These are phyloP conservation scores for Auriscalpium vulgare DNA, from an alignment of 768 basidiomycete genomes.

Conservation along the genomic window DNA sequence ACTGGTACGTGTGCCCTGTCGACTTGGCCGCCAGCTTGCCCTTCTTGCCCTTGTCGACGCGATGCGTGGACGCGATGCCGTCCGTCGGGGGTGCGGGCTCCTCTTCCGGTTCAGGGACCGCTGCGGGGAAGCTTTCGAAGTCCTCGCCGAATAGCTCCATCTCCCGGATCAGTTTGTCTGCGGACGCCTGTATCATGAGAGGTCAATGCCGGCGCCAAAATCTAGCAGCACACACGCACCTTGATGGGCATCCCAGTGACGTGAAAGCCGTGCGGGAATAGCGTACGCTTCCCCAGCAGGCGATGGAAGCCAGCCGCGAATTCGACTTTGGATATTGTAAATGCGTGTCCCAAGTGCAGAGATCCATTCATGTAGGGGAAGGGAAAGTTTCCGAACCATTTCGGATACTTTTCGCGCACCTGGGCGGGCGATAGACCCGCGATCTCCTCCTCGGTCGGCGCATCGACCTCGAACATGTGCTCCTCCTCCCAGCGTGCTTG, in stretches of 20 bases:
- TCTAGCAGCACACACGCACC: constrained; percentile 37
- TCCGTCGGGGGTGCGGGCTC: constrained; percentile 33
- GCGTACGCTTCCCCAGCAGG: constrained; percentile 86
- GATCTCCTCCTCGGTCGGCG: constrained; percentile 64
- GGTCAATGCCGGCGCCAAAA: not conserved
- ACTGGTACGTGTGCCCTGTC: constrained; percentile 92
- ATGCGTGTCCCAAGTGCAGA: constrained; percentile 94
- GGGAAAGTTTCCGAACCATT: constrained; percentile 97
- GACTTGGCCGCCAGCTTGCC: constrained; percentile 91
- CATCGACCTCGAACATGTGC: constrained; percentile 76
- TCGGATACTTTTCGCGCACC: constrained; percentile 72
- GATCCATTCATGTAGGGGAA: constrained; percentile 99
- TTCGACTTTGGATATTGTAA: constrained; percentile 97
- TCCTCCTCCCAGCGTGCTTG: constrained; percentile 76
- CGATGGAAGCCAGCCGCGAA: constrained; percentile 93
- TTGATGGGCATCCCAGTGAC: constrained; percentile 99
- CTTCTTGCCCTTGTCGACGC: constrained; percentile 83
- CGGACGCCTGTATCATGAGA: constrained; percentile 59
- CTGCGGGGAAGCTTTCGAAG: constrained; percentile 62
- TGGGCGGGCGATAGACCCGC: constrained; percentile 55
- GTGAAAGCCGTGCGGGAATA: constrained; percentile 98
- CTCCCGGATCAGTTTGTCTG: constrained; percentile 96
- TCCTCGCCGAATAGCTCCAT: constrained; percentile 92
- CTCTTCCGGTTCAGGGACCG: constrained; percentile 35
- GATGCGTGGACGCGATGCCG: constrained; percentile 30